These are phyloP conservation scores for Cytospora mali DNA, from an alignment of 2,329 filamentous ascomycete species.

Conservation along the genomic window DNA sequence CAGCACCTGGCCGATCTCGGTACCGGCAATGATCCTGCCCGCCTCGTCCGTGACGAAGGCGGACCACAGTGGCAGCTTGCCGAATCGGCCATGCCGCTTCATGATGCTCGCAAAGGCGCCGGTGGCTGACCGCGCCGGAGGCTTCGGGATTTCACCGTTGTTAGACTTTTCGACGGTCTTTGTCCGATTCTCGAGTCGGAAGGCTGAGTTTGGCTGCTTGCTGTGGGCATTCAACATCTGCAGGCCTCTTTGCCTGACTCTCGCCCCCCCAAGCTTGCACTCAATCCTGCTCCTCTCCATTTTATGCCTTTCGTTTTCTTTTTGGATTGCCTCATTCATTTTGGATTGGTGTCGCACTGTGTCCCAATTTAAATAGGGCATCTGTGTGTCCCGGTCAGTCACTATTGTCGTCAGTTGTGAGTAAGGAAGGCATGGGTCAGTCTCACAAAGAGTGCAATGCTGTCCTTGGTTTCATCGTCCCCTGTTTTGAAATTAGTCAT, in stretches of 20 bases:
- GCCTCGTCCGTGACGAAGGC: conserved; percentile 18
- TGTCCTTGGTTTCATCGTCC: neutral
- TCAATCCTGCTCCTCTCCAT: conserved; percentile 22
- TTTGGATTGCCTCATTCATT: conserved; percentile 20
- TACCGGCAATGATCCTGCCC: conserved; percentile 20
- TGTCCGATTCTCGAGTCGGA: conserved; percentile 22
- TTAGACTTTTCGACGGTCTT: neutral
- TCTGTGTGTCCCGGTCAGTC: conserved; percentile 31
- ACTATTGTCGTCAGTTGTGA: rapidly evolving
- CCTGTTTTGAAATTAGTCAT: neutral
- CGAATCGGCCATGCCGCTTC: conserved; percentile 25
- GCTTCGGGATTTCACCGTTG: neutral
- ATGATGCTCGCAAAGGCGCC: conserved; percentile 27
- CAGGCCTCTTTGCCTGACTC: conserved; percentile 22
- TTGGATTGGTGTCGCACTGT: conserved; percentile 32
- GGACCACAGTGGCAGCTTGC: conserved; percentile 7
- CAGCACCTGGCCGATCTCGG: conserved; percentile 35
- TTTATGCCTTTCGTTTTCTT: conserved; percentile 20
- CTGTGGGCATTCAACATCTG: conserved; percentile 25
- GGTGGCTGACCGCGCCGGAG: conserved; percentile 18
- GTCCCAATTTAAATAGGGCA: conserved; percentile 48
- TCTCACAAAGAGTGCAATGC: conserved; percentile 23
- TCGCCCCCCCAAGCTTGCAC: conserved; percentile 10
- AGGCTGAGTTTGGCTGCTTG: conserved; percentile 22
- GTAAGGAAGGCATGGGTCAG: neutral